phyloP scores from a whole-genome alignment of 257 asterid species.

The Solanum rostratum region DNA sequence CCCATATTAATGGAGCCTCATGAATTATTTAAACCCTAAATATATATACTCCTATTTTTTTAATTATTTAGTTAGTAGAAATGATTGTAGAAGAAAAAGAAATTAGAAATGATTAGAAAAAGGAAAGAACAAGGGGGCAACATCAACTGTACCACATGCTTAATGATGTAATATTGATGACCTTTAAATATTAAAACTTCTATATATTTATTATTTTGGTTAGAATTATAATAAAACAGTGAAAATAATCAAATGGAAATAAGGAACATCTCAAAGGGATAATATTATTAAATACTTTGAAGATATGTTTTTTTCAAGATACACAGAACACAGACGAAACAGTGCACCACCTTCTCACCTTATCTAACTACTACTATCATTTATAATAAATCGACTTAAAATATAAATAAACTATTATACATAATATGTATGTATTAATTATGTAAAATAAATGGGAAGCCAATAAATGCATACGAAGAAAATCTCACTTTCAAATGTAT shows the following conservation, averaged over 20 bases:
- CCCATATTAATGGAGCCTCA: neutral
- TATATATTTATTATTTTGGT: neutral
- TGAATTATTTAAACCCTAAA: neutral
- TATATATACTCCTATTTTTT: neutral
- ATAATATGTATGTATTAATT: neutral
- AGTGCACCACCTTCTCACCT: constrained; percentile 14
- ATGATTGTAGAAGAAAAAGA: neutral
- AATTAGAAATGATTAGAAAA: neutral
- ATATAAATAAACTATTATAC: neutral
- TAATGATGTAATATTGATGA: neutral
- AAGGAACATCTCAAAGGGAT: neutral
- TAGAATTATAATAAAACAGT: neutral
- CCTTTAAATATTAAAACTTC: neutral
- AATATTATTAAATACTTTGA: neutral
- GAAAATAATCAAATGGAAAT: neutral
- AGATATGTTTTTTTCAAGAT: neutral
- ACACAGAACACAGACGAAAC: constrained; percentile 15
- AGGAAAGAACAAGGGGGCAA: neutral
- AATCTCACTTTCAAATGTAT: neutral
- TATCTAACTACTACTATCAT: neutral
- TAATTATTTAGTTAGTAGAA: neutral
- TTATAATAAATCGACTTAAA: neutral
- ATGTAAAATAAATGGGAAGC: neutral
- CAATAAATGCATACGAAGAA: neutral
- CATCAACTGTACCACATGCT: neutral